These are phyloP conservation scores for Ulvella scutata DNA, from an alignment of 139 green algal genomes.

Conservation along the genomic window DNA sequence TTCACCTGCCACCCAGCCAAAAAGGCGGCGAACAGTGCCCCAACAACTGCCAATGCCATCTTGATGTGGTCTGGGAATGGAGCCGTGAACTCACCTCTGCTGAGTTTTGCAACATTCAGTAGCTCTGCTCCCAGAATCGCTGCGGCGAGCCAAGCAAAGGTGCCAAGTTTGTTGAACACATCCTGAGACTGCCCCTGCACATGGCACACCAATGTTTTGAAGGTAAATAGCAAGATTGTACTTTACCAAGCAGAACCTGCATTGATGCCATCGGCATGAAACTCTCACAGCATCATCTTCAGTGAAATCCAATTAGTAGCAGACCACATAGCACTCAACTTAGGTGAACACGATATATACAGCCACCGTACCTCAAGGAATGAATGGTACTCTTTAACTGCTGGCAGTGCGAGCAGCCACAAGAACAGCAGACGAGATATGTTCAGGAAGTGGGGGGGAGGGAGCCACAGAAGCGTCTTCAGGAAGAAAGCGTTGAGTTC, in stretches of 20 bases:
- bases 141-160: slow-evolving; percentile 62
- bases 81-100: slow-evolving; percentile 36
- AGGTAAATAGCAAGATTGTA: too few species aligned
- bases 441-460: slow-evolving; percentile 65
- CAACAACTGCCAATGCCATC: slow-evolving; percentile 18
- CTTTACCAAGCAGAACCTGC: too few species aligned
- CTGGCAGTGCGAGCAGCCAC: slow-evolving; percentile 38
- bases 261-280: too few species aligned
- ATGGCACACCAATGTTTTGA: not conserved
- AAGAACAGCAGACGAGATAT: slow-evolving; percentile 47
- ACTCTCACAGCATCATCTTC: slow-evolving; percentile 13
- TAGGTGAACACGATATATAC: slow-evolving; percentile 3
- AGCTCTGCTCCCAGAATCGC: slow-evolving; percentile 44
- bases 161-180: slow-evolving; percentile 52
- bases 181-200: not conserved
- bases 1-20: slow-evolving; percentile 25
- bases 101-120: slow-evolving; percentile 68
- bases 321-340: slow-evolving; percentile 13
- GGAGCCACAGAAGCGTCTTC: slow-evolving; percentile 83
- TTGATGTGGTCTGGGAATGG: slow-evolving; percentile 36
- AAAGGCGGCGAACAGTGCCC: not conserved
- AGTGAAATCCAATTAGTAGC: slow-evolving; percentile 75
- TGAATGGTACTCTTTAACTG: slow-evolving; percentile 17
- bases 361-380: not conserved
- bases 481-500: slow-evolving; percentile 91